Evolutionary conservation across 495 filamentous ascomycete species (phyloP).

Genomic region (Neurospora tetraspora): DNA sequence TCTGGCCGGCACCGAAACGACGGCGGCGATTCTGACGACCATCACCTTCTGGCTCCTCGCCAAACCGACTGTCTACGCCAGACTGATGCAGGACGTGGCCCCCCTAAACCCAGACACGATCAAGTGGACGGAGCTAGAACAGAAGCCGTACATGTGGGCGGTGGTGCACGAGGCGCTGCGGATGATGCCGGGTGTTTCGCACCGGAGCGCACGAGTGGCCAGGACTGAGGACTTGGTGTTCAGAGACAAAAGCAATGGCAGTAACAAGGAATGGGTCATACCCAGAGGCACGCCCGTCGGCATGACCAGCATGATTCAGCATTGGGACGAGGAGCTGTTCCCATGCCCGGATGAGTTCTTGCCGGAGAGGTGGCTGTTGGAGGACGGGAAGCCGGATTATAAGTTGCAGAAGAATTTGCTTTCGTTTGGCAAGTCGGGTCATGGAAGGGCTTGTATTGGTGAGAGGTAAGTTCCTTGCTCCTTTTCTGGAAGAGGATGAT

Average conservation of each 20-base stretch:
- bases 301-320: constrained; percentile 37
- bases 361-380: constrained; percentile 41
- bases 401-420: constrained; percentile 37
- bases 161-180: constrained; percentile 34
- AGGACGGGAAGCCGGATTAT: constrained; percentile 10
- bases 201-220: constrained; percentile 18
- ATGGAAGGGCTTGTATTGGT: constrained; percentile 36
- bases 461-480: constrained; percentile 27
- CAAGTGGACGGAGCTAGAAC: constrained; percentile 20
- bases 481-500: neutral
- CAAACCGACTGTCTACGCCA: constrained; percentile 13
- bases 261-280: constrained; percentile 22
- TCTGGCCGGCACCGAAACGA: constrained; percentile 22
- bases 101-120: constrained; percentile 10
- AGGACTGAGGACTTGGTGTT: constrained; percentile 24
- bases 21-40: constrained; percentile 19
- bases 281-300: constrained; percentile 33
- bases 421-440: constrained; percentile 37
- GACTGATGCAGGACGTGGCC: constrained; percentile 22
- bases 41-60: constrained; percentile 25
- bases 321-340: constrained; percentile 38
- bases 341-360: constrained; percentile 36
- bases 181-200: constrained; percentile 28
- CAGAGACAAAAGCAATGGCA: constrained; percentile 14
- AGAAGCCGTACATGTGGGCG: constrained; percentile 39